phyloP scores from a whole-genome alignment of 2,329 filamentous ascomycete genomes.

The Trichoderma sp. region DNA sequence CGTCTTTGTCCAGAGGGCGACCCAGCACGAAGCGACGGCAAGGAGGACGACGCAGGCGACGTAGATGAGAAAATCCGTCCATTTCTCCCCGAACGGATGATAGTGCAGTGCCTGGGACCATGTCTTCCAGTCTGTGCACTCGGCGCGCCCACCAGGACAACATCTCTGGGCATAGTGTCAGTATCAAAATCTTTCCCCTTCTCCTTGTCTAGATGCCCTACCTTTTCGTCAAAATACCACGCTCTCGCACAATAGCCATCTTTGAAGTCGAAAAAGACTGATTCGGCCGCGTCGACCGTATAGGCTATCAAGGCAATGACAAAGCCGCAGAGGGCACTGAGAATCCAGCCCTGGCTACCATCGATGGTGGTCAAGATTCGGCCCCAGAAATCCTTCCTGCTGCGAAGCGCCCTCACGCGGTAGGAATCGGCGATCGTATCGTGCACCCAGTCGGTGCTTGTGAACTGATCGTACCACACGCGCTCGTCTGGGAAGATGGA shows the following conservation, averaged over 20 bases:
- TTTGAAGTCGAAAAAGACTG: conserved; percentile 84
- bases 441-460: conserved; percentile 96
- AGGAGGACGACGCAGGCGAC: conserved; percentile 68
- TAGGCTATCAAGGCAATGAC: conserved; percentile 85
- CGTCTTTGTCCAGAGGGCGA: conserved; percentile 89
- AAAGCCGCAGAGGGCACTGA: conserved; percentile 85
- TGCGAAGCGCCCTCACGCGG: conserved; percentile 77
- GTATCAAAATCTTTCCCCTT: background rate
- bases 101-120: conserved; percentile 52
- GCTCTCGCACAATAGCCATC: conserved; percentile 72
- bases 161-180: conserved; percentile 40
- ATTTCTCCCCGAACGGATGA: conserved; percentile 46
- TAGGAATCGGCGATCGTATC: conserved; percentile 94
- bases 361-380: conserved; percentile 74
- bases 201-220: conserved; percentile 23
- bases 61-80: conserved; percentile 77
- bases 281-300: conserved; percentile 82
- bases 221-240: conserved; percentile 74
- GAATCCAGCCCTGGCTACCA: conserved; percentile 87
- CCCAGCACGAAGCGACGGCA: conserved; percentile 67
- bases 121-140: conserved; percentile 54
- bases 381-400: conserved; percentile 80
- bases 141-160: conserved; percentile 53
- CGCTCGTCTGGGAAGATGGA: conserved; percentile 75
- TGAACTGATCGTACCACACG: conserved; percentile 98